Base-by-base conservation (phyloP, 257 asterid species). In the Cynanchum wilfordii region DNA sequence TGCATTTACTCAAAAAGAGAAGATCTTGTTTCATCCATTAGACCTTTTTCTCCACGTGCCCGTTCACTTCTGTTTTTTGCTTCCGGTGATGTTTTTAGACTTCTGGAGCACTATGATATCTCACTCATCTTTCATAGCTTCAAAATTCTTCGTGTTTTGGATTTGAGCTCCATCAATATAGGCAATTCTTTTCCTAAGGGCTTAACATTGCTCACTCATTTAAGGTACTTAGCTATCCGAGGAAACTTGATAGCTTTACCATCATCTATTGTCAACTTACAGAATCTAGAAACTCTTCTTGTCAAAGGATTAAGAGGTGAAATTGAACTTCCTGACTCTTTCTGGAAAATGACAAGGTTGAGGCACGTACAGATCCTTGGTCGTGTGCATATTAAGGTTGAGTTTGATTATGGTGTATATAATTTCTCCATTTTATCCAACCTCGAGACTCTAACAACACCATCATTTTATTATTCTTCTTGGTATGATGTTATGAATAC, bases 1-100 rank as follows among this genome's bases (percentile, higher is more conserved):
- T 10, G 42, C 68, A 63, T 63, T 27, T 63, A 30, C 36, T 63
- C 68, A 27, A 63, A 29, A 16, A 27, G 68, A 27, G 36, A 16
- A 10, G 42, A 29, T 33, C 36, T 63, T 12, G 20, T 63, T 12
- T 12, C 52, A 2, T 24, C 15, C n/a, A 7, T 10, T 9, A 15
- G 15, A 16, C 68, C 68, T 63, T 36, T 10, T 63, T 42, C 24
- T 12, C 44, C 44, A 11, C 15, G 15, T 33, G 68, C 16, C 17
- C 68, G 68, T 45, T 63, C 68, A 16, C 22, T 63, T 10, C 36
- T 63, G 24, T 63, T 63, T 19, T 63, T 63, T 63, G n/a, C 68
- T 3, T 24, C 22, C 3, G 22, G 22, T 22, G 64, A 57, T 57
- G 30, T 57, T 20, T 57, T 22, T 27, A 57, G 11, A 25, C 10